Conservation (phyloP, 2,329 filamentous ascomycete genomes). For the Sporothrix variecibatus region DNA sequence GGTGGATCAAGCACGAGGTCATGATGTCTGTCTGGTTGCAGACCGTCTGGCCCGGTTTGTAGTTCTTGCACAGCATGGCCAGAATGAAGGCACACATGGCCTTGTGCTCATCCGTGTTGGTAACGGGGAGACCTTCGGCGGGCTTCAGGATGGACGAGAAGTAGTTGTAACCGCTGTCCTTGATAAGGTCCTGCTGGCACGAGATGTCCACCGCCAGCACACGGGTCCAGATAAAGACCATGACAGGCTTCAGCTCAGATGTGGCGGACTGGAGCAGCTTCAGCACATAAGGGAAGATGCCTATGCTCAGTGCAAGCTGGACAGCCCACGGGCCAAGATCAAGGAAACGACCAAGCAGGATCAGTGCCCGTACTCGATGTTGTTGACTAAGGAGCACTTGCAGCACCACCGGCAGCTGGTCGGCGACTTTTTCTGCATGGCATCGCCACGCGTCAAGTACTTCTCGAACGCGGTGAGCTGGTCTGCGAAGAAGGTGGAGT, state of each 20-base stretch:
- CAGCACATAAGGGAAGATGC: constrained; percentile 98
- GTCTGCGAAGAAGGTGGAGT: constrained; percentile 95
- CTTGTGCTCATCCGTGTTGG: constrained; percentile 89
- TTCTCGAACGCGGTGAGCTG: constrained; percentile 97
- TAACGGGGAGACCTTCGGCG: constrained; percentile 76
- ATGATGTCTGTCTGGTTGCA: constrained; percentile 91
- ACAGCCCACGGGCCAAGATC: constrained; percentile 98
- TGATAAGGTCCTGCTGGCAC: constrained; percentile 90
- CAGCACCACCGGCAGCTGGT: constrained; percentile 93
- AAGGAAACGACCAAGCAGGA: constrained; percentile 88
- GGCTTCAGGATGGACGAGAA: constrained; percentile 92
- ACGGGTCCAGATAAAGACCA: constrained; percentile 99
- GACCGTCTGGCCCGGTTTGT: constrained; percentile 86
- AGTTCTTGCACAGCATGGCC: constrained; percentile 94
- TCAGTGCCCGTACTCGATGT: constrained; percentile 85
- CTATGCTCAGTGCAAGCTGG: constrained; percentile 95
- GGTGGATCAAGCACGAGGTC: constrained; percentile 79
- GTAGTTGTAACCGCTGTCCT: constrained; percentile 96
- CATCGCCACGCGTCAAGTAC: constrained; percentile 79
- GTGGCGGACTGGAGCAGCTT: constrained; percentile 95
- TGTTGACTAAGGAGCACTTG: constrained; percentile 96
- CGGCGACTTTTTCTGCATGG: constrained; percentile 80
- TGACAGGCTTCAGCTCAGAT: constrained; percentile 91
- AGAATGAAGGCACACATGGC: constrained; percentile 99
- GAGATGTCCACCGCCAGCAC: constrained; percentile 93